A percentile compares a stretch with the other conserved stretches of the same genome.
Conservation (phyloP, 129 eudicot species). For the Ambrosia artemisiifolia region DNA sequence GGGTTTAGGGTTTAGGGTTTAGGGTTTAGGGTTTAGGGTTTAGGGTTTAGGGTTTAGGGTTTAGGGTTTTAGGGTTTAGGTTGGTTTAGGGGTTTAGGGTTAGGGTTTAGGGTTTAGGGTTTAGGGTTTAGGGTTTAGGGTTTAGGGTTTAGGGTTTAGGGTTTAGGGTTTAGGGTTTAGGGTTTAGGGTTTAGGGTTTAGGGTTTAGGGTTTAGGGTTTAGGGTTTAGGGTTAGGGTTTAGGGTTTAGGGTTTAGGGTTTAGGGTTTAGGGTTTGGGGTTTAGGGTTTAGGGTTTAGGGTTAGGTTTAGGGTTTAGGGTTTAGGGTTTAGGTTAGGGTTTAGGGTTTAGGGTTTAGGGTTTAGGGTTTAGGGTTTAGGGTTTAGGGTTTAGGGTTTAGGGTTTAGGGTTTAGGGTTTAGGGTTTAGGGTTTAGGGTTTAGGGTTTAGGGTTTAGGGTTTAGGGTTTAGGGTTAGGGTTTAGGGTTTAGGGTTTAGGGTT, state of each 20-base stretch:
- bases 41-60: slow-evolving; percentile 17
- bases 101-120: slow-evolving; percentile 10
- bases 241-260: background rate
- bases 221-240: background rate
- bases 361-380: background rate
- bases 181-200: background rate
- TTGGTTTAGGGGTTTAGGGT: background rate
- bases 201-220: background rate
- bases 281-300: slow-evolving; percentile 6
- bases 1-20: slow-evolving; percentile 1
- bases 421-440: background rate
- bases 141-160: slow-evolving; percentile 2
- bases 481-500: background rate
- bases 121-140: slow-evolving; percentile 8
- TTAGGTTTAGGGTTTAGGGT: background rate
- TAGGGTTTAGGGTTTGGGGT: background rate
- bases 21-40: slow-evolving; percentile 17
- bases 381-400: background rate
- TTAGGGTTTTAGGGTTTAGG: slow-evolving; percentile 10
- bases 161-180: slow-evolving; percentile 2
- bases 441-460: slow-evolving; percentile 7
- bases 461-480: slow-evolving; percentile 3
- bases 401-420: slow-evolving; percentile 5
- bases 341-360: background rate
- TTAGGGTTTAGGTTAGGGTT: background rate